phyloP scores from a whole-genome alignment of 768 basidiomycete genomes.

The Lactarius evosmus region DNA sequence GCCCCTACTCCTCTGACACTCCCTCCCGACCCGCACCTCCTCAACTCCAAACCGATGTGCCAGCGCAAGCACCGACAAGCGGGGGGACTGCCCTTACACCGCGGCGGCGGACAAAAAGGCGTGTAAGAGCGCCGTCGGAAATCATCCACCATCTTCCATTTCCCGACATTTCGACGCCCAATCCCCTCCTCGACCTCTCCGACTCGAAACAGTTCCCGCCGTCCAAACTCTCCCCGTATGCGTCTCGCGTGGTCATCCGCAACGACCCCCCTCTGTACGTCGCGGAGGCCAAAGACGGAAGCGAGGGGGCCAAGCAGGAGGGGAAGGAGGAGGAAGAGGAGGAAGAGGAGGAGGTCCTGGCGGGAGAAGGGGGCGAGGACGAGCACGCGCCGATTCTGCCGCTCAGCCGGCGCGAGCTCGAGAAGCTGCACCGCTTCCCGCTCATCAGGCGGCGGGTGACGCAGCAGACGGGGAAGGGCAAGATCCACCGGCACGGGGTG shows the following conservation, averaged over 20 bases:
- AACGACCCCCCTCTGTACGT: slow-evolving; percentile 71
- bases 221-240: slow-evolving; percentile 48
- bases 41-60: background rate
- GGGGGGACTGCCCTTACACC: background rate
- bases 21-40: slow-evolving; percentile 3
- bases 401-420: slow-evolving; percentile 30
- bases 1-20: slow-evolving; percentile 24
- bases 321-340: slow-evolving; percentile 35
- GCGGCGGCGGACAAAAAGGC: slow-evolving; percentile 16
- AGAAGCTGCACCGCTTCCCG: slow-evolving; percentile 40
- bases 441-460: slow-evolving; percentile 57
- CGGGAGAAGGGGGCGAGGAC: slow-evolving; percentile 27
- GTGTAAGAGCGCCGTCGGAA: slow-evolving; percentile 11
- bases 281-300: slow-evolving; percentile 34
- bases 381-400: slow-evolving; percentile 36
- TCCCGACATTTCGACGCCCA: slow-evolving; percentile 37
- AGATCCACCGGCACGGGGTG: slow-evolving; percentile 59
- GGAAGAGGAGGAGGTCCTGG: slow-evolving; percentile 13
- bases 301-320: slow-evolving; percentile 33
- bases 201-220: slow-evolving; percentile 44
- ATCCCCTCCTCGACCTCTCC: slow-evolving; percentile 18
- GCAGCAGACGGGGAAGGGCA: slow-evolving; percentile 94
- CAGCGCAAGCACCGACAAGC: slow-evolving; percentile 3
- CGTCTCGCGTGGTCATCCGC: slow-evolving; percentile 62
- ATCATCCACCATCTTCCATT: slow-evolving; percentile 28